These are phyloP conservation scores for Endoconidiophora laricicola DNA, from an alignment of 2,329 filamentous ascomycete species.

Conservation along the genomic window DNA sequence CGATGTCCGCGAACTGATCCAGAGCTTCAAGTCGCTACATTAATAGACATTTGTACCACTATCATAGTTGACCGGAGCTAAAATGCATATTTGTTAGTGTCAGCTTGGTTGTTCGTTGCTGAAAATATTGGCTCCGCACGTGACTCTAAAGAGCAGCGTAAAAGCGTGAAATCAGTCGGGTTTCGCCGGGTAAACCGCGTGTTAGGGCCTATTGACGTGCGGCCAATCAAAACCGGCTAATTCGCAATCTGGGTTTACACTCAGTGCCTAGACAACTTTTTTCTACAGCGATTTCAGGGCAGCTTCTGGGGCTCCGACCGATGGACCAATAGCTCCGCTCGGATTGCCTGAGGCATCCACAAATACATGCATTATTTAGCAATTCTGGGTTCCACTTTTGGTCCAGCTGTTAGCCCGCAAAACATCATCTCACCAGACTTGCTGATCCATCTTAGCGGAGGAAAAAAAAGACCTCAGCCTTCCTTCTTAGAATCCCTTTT, in stretches of 20 bases:
- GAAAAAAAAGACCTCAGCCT: slow-evolving; percentile 33
- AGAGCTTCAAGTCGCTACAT: slow-evolving; percentile 46
- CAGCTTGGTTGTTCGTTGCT: neutral
- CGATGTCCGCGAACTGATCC: slow-evolving; percentile 43
- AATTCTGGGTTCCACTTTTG: slow-evolving; percentile 8
- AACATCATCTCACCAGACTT: slow-evolving; percentile 4
- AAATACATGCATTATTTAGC: slow-evolving; percentile 3
- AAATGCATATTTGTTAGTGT: neutral
- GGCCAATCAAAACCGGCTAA: slow-evolving; percentile 9
- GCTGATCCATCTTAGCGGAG: neutral
- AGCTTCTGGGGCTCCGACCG: too few species aligned
- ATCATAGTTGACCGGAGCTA: neutral
- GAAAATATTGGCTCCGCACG: slow-evolving; percentile 5
- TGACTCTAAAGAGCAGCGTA: slow-evolving; percentile 1
- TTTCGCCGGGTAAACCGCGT: slow-evolving; percentile 10
- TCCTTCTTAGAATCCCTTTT: slow-evolving; percentile 13
- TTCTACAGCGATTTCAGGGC: neutral
- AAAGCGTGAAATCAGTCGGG: slow-evolving; percentile 6
- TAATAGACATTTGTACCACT: slow-evolving; percentile 19
- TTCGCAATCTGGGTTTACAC: slow-evolving; percentile 11
- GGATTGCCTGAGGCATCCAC: slow-evolving; percentile 12
- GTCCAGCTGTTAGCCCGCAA: slow-evolving; percentile 3
- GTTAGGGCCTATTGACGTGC: neutral
- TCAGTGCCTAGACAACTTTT: neutral
- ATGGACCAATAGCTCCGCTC: neutral